Conservation (phyloP, 2,329 filamentous ascomycete genomes). For the Pyrenophora teres region DNA sequence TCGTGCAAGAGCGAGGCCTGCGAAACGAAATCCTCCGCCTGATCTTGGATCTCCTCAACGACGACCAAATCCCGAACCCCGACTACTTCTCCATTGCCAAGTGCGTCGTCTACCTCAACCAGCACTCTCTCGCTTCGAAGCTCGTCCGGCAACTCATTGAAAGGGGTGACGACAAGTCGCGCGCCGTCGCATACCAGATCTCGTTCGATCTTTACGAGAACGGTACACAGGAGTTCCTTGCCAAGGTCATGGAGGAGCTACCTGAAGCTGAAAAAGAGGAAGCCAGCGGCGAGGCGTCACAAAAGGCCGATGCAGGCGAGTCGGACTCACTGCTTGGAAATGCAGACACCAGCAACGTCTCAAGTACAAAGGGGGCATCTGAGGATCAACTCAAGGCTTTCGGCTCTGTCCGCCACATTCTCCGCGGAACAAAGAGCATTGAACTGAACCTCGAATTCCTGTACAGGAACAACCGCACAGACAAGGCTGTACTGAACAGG, state of each 20-base stretch:
- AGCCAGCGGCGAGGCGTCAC: conserved; percentile 47
- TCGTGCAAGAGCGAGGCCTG: conserved; percentile 90
- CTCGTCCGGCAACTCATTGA: conserved; percentile 83
- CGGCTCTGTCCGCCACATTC: conserved; percentile 63
- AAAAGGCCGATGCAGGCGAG: conserved; percentile 57
- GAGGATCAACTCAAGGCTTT: conserved; percentile 61
- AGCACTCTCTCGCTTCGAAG: conserved; percentile 84
- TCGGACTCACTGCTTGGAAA: conserved; percentile 63
- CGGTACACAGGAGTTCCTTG: conserved; percentile 93
- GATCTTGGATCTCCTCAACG: conserved; percentile 92
- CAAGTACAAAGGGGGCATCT: conserved; percentile 52
- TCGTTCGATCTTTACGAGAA: conserved; percentile 99
- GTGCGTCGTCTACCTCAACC: conserved; percentile 94
- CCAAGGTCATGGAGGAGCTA: conserved; percentile 82
- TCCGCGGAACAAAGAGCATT: conserved; percentile 91
- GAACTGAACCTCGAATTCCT: conserved; percentile 95
- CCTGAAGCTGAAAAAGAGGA: conserved; percentile 59
- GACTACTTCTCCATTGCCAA: conserved; percentile 99
- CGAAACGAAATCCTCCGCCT: conserved; percentile 83
- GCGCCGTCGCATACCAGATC: conserved; percentile 92
- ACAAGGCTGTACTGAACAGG: conserved; percentile 91
- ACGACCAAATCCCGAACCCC: conserved; percentile 86
- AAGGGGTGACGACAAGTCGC: conserved; percentile 75
- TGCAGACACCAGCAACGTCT: conserved; percentile 59
- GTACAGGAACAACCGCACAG: conserved; percentile 92